phyloP scores from a whole-genome alignment of 228 moss, liverwort and hornwort species.

The Sphagnum magellanicum region DNA sequence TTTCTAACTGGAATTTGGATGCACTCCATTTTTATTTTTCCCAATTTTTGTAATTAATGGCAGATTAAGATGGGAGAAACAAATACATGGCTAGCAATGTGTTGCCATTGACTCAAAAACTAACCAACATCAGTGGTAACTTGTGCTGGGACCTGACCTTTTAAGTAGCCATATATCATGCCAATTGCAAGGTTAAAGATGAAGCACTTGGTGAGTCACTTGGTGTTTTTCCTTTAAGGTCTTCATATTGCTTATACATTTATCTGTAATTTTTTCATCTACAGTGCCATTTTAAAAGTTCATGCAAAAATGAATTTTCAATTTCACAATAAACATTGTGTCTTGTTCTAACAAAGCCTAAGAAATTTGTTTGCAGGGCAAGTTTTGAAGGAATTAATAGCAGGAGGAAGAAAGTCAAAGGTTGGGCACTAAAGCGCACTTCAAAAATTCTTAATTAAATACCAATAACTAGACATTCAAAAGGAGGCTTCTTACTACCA shows the following conservation, averaged over 20 bases:
- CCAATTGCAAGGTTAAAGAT: slow-evolving; percentile 1
- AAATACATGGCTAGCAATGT: slow-evolving; percentile 90
- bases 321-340: no score
- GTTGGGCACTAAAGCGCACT: slow-evolving; percentile 70
- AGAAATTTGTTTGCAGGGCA: slow-evolving; percentile 5
- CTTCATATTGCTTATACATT: neutral
- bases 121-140: slow-evolving; percentile 96
- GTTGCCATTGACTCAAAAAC: slow-evolving; percentile 86
- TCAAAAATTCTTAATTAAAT: slow-evolving; percentile 66
- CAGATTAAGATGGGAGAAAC: slow-evolving; percentile 97
- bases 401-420: slow-evolving; percentile 91
- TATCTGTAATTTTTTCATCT: no score
- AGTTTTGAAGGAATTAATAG: slow-evolving; percentile 90
- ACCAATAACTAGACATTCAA: slow-evolving; percentile 95
- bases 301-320: no score
- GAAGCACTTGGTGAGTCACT: slow-evolving; percentile 36
- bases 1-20: neutral
- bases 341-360: no score
- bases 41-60: neutral
- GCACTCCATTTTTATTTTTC: neutral
- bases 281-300: no score
- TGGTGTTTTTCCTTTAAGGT: slow-evolving; percentile 93
- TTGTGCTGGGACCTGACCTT: slow-evolving; percentile 78
- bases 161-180: slow-evolving; percentile 39
- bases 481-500: slow-evolving; percentile 97